Evolutionary conservation across 441 rosid genomes (phyloP).

Genomic region (Geranium incanum): DNA sequence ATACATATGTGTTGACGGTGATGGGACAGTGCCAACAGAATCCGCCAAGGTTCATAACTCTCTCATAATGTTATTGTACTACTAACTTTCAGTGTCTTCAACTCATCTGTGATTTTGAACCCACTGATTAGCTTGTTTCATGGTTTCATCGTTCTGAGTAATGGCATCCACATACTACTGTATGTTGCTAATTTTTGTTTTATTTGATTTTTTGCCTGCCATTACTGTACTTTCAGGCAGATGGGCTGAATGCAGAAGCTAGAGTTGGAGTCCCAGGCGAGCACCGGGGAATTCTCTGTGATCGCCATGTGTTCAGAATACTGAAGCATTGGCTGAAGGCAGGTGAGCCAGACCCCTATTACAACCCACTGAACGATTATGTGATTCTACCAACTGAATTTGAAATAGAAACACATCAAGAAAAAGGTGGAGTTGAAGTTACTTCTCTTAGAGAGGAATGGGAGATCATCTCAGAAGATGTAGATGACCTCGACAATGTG

Average conservation of each 20-base stretch:
- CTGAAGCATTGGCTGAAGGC: constrained; percentile 83
- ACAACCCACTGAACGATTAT: constrained; percentile 79
- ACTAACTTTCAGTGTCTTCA: too few relatives aligned
- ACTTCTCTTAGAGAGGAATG: constrained; percentile 79
- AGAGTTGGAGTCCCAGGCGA: constrained; percentile 90
- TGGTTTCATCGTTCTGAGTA: not conserved
- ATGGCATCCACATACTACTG: not conserved
- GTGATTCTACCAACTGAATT: constrained; percentile 70
- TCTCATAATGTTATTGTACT: not conserved
- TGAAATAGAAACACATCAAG: constrained; percentile 49
- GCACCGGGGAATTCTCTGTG: constrained; percentile 81
- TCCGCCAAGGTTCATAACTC: constrained; percentile 64
- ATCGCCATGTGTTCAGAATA: constrained; percentile 76
- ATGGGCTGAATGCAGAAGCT: constrained; percentile 84
- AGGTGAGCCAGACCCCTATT: constrained; percentile 70
- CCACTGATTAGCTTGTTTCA: too few relatives aligned
- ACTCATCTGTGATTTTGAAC: too few relatives aligned
- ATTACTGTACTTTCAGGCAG: constrained; percentile 45
- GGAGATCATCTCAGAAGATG: constrained; percentile 55
- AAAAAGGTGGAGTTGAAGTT: constrained; percentile 54
- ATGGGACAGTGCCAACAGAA: constrained; percentile 89
- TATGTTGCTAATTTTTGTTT: not conserved
- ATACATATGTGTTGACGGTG: constrained; percentile 80
- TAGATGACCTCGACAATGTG: constrained; percentile 18
- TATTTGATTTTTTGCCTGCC: not conserved